These are phyloP conservation scores for Debaryomyces prosopidis DNA, from an alignment of 805 yeast species.

Conservation along the genomic window DNA sequence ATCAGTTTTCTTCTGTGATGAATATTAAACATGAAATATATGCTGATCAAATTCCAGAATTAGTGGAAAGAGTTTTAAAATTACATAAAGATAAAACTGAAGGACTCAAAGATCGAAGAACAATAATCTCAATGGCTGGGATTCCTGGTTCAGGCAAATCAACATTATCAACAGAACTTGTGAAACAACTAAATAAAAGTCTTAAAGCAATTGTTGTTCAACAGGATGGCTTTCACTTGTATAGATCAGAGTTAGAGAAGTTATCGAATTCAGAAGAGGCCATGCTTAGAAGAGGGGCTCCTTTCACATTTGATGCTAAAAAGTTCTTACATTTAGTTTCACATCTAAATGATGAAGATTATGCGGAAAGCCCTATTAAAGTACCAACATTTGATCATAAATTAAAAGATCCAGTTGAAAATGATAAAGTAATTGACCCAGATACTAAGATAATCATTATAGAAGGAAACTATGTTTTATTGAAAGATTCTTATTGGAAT, in stretches of 20 bases:
- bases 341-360: slow-evolving; percentile 13
- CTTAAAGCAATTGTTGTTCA: slow-evolving; percentile 27
- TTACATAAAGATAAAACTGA: slow-evolving; percentile 4
- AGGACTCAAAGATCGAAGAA: slow-evolving; percentile 25
- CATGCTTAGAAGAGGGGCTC: slow-evolving; percentile 73
- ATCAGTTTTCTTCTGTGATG: neutral
- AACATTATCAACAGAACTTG: slow-evolving; percentile 55
- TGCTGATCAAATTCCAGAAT: slow-evolving; percentile 6
- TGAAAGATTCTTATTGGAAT: slow-evolving; percentile 62
- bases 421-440: slow-evolving; percentile 47
- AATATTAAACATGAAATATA: slow-evolving; percentile 1
- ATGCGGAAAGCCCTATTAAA: slow-evolving; percentile 30
- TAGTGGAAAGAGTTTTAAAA: slow-evolving; percentile 9
- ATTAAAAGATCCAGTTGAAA: slow-evolving; percentile 66
- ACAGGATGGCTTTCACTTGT: slow-evolving; percentile 43
- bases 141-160: slow-evolving; percentile 88
- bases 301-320: slow-evolving; percentile 75
- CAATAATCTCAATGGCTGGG: slow-evolving; percentile 65
- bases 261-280: slow-evolving; percentile 61
- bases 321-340: slow-evolving; percentile 24
- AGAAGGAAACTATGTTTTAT: slow-evolving; percentile 75
- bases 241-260: slow-evolving; percentile 27
- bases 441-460: slow-evolving; percentile 57
- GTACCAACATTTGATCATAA: slow-evolving; percentile 79
- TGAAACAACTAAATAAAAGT: slow-evolving; percentile 17